Percentiles rank a stretch among this genome's conserved stretches.
Conservation (phyloP, 129 eudicot species). For the Apium graveolens region DNA sequence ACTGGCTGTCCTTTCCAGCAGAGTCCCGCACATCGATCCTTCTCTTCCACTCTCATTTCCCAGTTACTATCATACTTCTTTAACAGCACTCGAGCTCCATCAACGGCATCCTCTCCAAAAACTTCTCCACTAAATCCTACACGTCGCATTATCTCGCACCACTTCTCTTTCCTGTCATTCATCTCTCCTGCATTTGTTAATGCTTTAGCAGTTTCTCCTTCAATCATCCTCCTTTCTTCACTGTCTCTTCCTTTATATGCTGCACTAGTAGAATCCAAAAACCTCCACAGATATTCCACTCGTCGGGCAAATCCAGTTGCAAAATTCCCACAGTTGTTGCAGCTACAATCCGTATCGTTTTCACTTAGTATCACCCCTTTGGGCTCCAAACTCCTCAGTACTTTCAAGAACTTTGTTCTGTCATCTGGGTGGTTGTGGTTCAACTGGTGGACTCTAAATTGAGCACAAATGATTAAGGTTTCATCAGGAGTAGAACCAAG, state of each 20-base stretch:
- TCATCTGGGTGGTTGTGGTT: slow-evolving; percentile 50
- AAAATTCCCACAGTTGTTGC: slow-evolving; percentile 51
- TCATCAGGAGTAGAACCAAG: slow-evolving; percentile 51
- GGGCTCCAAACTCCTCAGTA: slow-evolving; percentile 44
- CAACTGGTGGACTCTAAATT: slow-evolving; percentile 64
- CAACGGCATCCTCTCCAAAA: slow-evolving; percentile 60
- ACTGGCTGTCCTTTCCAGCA: slow-evolving; percentile 85
- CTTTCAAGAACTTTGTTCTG: slow-evolving; percentile 52
- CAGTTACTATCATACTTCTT: slow-evolving; percentile 74
- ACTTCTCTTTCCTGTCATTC: slow-evolving; percentile 68
- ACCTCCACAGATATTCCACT: slow-evolving; percentile 64
- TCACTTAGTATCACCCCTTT: slow-evolving; percentile 64
- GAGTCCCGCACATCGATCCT: slow-evolving; percentile 46
- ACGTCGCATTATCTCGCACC: slow-evolving; percentile 61
- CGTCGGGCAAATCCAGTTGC: slow-evolving; percentile 50
- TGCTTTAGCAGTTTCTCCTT: slow-evolving; percentile 75
- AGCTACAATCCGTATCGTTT: slow-evolving; percentile 64
- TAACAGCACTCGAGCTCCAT: slow-evolving; percentile 63
- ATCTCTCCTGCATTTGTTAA: slow-evolving; percentile 42
- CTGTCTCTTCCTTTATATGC: slow-evolving; percentile 84
- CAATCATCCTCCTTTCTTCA: slow-evolving; percentile 80
- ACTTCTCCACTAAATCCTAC: slow-evolving; percentile 43
- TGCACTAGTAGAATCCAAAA: slow-evolving; percentile 69
- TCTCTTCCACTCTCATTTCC: slow-evolving; percentile 57
- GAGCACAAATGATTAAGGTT: slow-evolving; percentile 57